Percentiles rank a stretch among this genome's conserved stretches.
Evolutionary conservation across 176 grass and related monocot genomes (phyloP).

Genomic region (Musa itinerans): DNA sequence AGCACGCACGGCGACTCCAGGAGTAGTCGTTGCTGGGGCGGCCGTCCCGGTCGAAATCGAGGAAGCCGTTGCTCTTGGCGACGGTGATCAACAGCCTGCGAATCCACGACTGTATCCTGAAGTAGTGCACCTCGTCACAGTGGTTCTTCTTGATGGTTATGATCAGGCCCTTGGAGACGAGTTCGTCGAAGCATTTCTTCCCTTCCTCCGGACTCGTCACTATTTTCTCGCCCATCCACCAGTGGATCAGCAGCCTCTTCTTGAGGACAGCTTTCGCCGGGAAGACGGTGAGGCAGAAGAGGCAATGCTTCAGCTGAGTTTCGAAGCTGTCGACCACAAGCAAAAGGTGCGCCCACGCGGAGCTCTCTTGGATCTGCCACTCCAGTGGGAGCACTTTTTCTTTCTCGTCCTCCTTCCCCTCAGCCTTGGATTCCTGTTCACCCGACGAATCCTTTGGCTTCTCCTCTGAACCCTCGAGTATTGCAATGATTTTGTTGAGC

Average conservation of each 20-base stretch:
- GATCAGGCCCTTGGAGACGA: slow-evolving; percentile 8
- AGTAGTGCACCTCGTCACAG: slow-evolving; percentile 10
- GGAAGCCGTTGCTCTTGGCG: slow-evolving; percentile 21
- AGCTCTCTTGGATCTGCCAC: not conserved
- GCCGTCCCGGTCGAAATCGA: slow-evolving; percentile 5
- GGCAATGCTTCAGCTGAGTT: slow-evolving; percentile 13
- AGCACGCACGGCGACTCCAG: slow-evolving; percentile 18
- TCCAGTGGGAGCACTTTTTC: not conserved
- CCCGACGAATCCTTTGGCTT: no score
- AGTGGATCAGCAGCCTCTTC: slow-evolving; percentile 22
- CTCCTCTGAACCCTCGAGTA: not conserved
- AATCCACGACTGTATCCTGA: slow-evolving; percentile 18
- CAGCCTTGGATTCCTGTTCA: no score
- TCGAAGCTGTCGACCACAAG: slow-evolving; percentile 10
- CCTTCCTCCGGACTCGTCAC: not conserved
- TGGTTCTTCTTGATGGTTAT: slow-evolving; percentile 16
- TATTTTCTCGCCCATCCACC: slow-evolving; percentile 25
- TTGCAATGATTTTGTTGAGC: not conserved
- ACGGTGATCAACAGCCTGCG: slow-evolving; percentile 15
- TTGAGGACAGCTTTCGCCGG: slow-evolving; percentile 14
- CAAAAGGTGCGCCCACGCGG: not conserved
- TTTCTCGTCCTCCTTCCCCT: not conserved
- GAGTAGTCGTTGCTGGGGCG: slow-evolving; percentile 16
- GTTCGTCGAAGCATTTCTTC: not conserved
- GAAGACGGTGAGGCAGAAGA: slow-evolving; percentile 24